These are phyloP conservation scores for Neonectria faginata DNA, from an alignment of 2,329 filamentous ascomycete genomes.

Conservation along the genomic window DNA sequence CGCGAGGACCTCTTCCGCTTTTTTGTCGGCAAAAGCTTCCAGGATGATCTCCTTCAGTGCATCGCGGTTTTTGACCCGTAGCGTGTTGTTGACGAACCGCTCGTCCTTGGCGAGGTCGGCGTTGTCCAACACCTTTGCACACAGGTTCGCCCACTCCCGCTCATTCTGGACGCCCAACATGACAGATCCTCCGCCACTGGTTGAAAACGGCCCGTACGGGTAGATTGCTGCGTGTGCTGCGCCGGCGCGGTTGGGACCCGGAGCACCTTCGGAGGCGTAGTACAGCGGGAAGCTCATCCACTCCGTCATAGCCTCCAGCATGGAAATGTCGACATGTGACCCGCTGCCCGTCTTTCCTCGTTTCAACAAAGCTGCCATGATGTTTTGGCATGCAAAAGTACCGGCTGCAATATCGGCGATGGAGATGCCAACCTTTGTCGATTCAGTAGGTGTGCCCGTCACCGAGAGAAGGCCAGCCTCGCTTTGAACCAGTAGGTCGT, in stretches of 20 bases:
- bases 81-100: conserved; percentile 60
- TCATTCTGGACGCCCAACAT: conserved; percentile 71
- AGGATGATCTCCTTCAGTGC: conserved; percentile 60
- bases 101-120: conserved; percentile 56
- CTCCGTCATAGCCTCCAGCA: conserved; percentile 69
- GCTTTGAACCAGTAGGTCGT: conserved; percentile 66
- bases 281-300: conserved; percentile 70
- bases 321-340: conserved; percentile 65
- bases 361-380: conserved; percentile 62
- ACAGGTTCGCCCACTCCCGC: conserved; percentile 65
- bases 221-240: conserved; percentile 67
- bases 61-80: conserved; percentile 59
- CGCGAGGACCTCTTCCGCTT: conserved; percentile 54
- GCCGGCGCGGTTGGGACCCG: conserved; percentile 58
- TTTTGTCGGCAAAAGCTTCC: conserved; percentile 53
- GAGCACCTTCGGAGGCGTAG: conserved; percentile 61
- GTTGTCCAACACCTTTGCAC: conserved; percentile 57
- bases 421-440: conserved; percentile 64
- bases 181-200: conserved; percentile 59
- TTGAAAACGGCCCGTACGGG: conserved; percentile 66
- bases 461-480: conserved; percentile 65
- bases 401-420: conserved; percentile 66
- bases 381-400: conserved; percentile 64
- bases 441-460: conserved; percentile 58
- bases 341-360: conserved; percentile 62